Base-by-base conservation (phyloP, 2,329 filamentous ascomycete genomes). In the Aphanocladium album region DNA sequence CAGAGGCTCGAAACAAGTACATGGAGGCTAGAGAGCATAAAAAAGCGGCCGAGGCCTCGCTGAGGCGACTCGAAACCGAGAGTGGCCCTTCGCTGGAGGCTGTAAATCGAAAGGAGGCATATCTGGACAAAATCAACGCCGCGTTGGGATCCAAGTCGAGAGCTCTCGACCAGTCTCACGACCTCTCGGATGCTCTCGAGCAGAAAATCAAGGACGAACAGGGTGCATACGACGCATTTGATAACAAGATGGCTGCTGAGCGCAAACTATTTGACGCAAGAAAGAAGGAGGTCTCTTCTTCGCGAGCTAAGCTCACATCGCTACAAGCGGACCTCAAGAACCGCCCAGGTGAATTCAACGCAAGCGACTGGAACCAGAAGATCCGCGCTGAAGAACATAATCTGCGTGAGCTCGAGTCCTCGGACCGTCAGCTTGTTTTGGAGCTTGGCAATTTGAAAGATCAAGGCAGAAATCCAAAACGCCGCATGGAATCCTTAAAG, bases 31-130 rank as follows among this genome's bases (percentile, higher is more conserved):
- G 85, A 67, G 69, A 76, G 2, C 77, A 76, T 16, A 83, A 79
- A 65, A 81, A 81, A 57, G 73, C 74, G 0, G 85, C 89, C 0
- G 76, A 82, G 60, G 72, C 72, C 25, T 84, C 88, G 45, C 74
- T 91, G 5, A 76, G 78, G 45, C 75, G 80, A 7, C 77, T 96
- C 3, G 78, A 90, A 68, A 70, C 78, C 2, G 77, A 79, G 27
- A 77, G 75, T 19, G 86, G 84, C 8, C 95, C 95, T 5, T 84
- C 87, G 0, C 72, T 96, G 51, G 74, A 83, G 66, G 87, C 87
- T 1, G 83, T 92, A 49, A 85, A 87, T 60, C 75, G 77, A 4
- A 96, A 96, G 71, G 76, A 90, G 64, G 74, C 76, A 1, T 97
- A 98, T 68, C 76, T 77, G 7, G 69, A 76, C 3, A 74, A 81